Conservation (phyloP, 805 yeast genomes). For the Novakomyces olei region DNA sequence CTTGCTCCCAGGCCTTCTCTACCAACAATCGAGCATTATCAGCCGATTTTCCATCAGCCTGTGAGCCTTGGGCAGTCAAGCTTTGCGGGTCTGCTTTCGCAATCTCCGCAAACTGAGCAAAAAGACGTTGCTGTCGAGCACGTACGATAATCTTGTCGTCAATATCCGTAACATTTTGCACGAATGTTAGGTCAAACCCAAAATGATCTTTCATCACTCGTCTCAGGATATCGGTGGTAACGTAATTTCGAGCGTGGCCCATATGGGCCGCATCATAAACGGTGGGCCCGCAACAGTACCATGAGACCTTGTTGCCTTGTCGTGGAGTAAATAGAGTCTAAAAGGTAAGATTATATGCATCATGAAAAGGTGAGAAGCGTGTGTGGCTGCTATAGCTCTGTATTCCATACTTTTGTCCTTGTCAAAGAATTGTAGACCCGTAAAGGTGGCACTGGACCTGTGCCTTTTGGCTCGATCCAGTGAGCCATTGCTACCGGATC, state of each 20-base stretch:
- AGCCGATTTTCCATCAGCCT: too few species aligned
- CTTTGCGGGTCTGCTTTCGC: too few species aligned
- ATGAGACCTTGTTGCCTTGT: constrained; percentile 38
- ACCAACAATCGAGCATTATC: too few species aligned
- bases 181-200: constrained; percentile 68
- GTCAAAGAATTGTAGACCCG: constrained; percentile 69
- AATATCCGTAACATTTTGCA: constrained; percentile 95
- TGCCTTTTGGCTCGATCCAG: too few species aligned
- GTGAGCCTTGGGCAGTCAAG: too few species aligned
- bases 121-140: constrained; percentile 73
- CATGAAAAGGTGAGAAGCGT: background rate
- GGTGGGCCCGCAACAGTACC: constrained; percentile 98
- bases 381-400: too few species aligned
- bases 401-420: constrained; percentile 47
- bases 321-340: constrained; percentile 36
- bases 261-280: constrained; percentile 89
- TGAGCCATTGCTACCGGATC: too few species aligned
- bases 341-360: constrained; percentile 1
- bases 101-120: constrained; percentile 33
- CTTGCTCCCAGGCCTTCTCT: too few species aligned
- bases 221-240: constrained; percentile 79
- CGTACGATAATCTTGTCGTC: constrained; percentile 91
- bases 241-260: constrained; percentile 97
- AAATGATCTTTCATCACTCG: constrained; percentile 75
- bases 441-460: constrained; percentile 28